phyloP scores from a whole-genome alignment of 2,329 filamentous ascomycete species.

The Stagonosporopsis vannaccii region DNA sequence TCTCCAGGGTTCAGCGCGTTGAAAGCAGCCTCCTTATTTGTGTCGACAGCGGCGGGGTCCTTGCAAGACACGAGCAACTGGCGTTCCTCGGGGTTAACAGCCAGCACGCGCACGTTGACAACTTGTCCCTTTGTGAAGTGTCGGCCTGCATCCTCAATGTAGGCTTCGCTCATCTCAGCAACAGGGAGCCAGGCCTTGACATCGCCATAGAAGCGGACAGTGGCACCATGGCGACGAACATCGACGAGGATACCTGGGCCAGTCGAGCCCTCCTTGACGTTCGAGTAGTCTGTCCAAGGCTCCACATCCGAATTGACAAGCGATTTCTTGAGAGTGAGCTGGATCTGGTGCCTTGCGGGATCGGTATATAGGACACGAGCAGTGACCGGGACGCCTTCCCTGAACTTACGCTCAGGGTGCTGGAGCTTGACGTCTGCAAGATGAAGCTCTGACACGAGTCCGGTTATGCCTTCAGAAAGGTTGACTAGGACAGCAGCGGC shows the following conservation, averaged over 20 bases:
- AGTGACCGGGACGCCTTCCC: slow-evolving; percentile 83
- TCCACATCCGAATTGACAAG: slow-evolving; percentile 86
- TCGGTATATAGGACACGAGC: slow-evolving; percentile 85
- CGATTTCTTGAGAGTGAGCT: slow-evolving; percentile 92
- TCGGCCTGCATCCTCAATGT: slow-evolving; percentile 84
- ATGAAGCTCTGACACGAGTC: slow-evolving; percentile 88
- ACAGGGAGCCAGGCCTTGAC: slow-evolving; percentile 89
- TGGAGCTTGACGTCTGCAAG: slow-evolving; percentile 86
- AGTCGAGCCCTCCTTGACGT: slow-evolving; percentile 76
- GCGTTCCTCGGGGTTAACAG: slow-evolving; percentile 73
- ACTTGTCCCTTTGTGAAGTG: slow-evolving; percentile 93
- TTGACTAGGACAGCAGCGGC: slow-evolving; percentile 82
- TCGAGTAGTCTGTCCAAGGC: slow-evolving; percentile 80
- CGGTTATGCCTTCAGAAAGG: slow-evolving; percentile 84
- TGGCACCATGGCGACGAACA: slow-evolving; percentile 77
- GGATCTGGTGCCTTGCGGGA: slow-evolving; percentile 76
- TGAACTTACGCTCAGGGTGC: slow-evolving; percentile 96
- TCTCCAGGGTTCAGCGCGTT: slow-evolving; percentile 76
- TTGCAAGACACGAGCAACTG: slow-evolving; percentile 92
- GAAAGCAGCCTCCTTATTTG: slow-evolving; percentile 76
- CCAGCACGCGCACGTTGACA: slow-evolving; percentile 86
- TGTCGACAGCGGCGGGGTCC: slow-evolving; percentile 79
- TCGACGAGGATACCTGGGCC: slow-evolving; percentile 88
- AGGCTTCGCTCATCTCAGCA: slow-evolving; percentile 97
- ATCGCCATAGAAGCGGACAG: slow-evolving; percentile 89